These are phyloP conservation scores for Chamaecrista fasciculata DNA, from an alignment of 306 rosid genomes.

Conservation along the genomic window DNA sequence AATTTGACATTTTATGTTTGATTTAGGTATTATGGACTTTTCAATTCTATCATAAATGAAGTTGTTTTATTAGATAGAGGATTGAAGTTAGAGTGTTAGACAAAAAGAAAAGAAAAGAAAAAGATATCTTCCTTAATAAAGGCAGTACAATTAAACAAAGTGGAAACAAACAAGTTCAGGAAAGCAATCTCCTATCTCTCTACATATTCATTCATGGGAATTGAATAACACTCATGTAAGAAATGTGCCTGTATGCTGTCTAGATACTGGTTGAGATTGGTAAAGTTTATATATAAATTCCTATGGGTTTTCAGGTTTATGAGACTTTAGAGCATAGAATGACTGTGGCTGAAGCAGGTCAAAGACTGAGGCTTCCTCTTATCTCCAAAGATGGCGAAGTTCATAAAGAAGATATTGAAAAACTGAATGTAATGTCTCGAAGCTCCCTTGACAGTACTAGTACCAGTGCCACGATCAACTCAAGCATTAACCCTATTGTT, in stretches of 20 bases:
- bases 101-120: neutral
- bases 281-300: slow-evolving; percentile 14
- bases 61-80: neutral
- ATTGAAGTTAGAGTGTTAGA: too few species aligned
- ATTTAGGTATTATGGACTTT: slow-evolving; percentile 7
- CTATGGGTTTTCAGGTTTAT: slow-evolving; percentile 54
- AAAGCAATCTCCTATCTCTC: neutral
- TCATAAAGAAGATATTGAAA: slow-evolving; percentile 83
- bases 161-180: neutral
- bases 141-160: neutral
- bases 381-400: slow-evolving; percentile 90
- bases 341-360: slow-evolving; percentile 90
- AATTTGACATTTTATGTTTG: neutral
- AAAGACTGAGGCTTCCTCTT: slow-evolving; percentile 84
- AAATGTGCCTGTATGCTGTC: neutral
- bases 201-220: neutral
- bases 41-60: neutral
- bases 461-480: slow-evolving; percentile 51
- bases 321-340: slow-evolving; percentile 85
- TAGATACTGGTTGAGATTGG: slow-evolving; percentile 16
- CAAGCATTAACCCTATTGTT: slow-evolving; percentile 65
- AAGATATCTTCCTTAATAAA: neutral
- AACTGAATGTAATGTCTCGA: slow-evolving; percentile 62
- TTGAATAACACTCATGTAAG: neutral
- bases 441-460: slow-evolving; percentile 69